A percentile compares a stretch with the other conserved stretches of the same genome.
phyloP scores from a whole-genome alignment of 192 early-diverging fungal species.

The Umbelopsis sp. region DNA sequence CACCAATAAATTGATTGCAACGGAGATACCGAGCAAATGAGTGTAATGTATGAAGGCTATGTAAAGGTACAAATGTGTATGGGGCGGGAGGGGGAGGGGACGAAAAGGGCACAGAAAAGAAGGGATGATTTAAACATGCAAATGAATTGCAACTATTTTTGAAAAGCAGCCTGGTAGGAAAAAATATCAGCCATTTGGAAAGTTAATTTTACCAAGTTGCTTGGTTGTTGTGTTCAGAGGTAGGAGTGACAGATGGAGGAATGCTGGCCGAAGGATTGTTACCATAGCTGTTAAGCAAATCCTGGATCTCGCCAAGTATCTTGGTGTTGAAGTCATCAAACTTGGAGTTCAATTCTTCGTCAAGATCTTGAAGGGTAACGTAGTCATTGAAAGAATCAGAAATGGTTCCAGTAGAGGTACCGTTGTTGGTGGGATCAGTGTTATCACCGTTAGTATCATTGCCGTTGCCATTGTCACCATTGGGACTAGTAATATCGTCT shows the following conservation, averaged over 20 bases:
- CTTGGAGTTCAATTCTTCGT: conserved; percentile 1
- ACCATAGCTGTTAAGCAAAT: background rate
- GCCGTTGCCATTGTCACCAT: background rate
- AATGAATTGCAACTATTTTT: too few relatives aligned
- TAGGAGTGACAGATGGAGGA: background rate
- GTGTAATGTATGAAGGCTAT: conserved; percentile 1
- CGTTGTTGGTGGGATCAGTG: background rate
- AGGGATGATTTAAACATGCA: too few relatives aligned
- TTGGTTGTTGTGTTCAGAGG: conserved; percentile 4
- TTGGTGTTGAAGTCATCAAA: background rate
- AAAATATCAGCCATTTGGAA: background rate
- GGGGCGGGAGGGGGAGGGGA: background rate
- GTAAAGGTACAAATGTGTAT: background rate
- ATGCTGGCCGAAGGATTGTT: background rate
- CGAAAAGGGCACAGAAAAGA: too few relatives aligned
- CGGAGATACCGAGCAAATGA: background rate
- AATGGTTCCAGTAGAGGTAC: background rate
- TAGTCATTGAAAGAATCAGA: background rate
- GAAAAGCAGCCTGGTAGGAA: too few relatives aligned
- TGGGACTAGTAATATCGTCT: background rate
- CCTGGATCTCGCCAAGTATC: background rate
- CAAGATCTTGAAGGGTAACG: background rate
- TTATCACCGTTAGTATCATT: background rate
- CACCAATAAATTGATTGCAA: conserved; percentile 2
- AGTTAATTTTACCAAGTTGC: background rate